Percentiles rank a stretch among this genome's conserved stretches.
Evolutionary conservation across 306 rosid species (phyloP).

Genomic region (Cucurbita moschata): DNA sequence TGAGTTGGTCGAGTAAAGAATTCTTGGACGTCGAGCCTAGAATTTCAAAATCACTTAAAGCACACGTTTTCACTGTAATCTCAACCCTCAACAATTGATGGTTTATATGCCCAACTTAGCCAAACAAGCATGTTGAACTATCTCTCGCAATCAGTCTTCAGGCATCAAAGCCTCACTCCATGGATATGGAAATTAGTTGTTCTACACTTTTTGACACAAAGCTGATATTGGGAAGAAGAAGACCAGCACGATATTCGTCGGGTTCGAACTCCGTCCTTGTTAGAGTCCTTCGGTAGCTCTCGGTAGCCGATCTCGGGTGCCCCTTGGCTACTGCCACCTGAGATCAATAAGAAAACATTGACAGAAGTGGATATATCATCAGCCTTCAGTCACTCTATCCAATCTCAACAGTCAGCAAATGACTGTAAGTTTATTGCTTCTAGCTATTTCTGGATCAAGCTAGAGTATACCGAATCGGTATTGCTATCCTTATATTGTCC

Average conservation of each 20-base stretch:
- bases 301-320: constrained; percentile 45
- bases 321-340: constrained; percentile 65
- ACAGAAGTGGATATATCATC: background rate
- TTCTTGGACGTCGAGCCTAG: too few species aligned
- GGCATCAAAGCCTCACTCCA: background rate
- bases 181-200: constrained; percentile 24
- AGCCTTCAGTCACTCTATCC: background rate
- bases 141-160: background rate
- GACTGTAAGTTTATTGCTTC: background rate
- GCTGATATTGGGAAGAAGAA: constrained; percentile 52
- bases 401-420: background rate
- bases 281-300: constrained; percentile 36
- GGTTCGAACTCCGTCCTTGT: constrained; percentile 30
- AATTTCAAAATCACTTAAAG: too few species aligned
- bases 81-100: too few species aligned
- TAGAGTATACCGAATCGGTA: too few species aligned
- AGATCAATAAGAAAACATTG: background rate
- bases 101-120: too few species aligned
- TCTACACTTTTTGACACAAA: constrained; percentile 34
- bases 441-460: background rate
- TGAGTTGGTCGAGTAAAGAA: too few species aligned
- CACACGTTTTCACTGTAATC: too few species aligned
- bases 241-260: constrained; percentile 38
- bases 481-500: too few species aligned
- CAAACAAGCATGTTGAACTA: background rate